phyloP scores from a whole-genome alignment of 805 yeast species.

The Lipomyces sp. region DNA sequence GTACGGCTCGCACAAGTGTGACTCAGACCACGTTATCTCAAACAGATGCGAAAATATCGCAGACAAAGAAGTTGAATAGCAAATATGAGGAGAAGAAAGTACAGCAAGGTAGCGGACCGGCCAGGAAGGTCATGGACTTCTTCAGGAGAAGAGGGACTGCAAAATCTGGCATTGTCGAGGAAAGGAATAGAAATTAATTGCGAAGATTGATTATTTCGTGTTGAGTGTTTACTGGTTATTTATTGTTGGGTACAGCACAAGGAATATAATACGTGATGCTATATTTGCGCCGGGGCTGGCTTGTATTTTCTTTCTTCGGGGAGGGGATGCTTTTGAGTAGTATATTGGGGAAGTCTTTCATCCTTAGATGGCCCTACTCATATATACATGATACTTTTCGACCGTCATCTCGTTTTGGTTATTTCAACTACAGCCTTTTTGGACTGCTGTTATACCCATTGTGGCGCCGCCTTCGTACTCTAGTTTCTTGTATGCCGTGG shows the following conservation, averaged over 20 bases:
- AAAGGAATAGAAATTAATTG: not conserved
- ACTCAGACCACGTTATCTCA: not conserved
- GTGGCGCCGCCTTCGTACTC: not conserved
- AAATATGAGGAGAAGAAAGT: conserved; percentile 19
- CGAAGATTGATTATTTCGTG: not conserved
- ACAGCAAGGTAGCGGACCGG: conserved; percentile 27
- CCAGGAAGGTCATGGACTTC: conserved; percentile 35
- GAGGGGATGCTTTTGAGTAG: not conserved
- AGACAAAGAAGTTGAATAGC: not conserved
- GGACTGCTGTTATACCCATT: not conserved
- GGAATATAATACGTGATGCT: not conserved
- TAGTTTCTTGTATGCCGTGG: not conserved
- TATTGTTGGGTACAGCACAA: not conserved
- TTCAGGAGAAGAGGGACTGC: conserved; percentile 27
- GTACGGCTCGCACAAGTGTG: not conserved
- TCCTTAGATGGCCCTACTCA: not conserved
- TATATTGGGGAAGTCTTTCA: not conserved
- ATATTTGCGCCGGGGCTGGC: not conserved
- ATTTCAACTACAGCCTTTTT: not conserved
- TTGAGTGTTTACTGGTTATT: not conserved
- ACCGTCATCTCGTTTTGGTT: not conserved
- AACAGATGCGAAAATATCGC: conserved; percentile 8
- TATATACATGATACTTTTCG: not conserved
- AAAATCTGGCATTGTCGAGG: conserved; percentile 1
- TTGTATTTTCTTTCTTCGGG: not conserved